Percentiles rank a stretch among this genome's conserved stretches.
Conservation (phyloP, 176 grass and related monocot genomes). For the Oropetium thomaeum region DNA sequence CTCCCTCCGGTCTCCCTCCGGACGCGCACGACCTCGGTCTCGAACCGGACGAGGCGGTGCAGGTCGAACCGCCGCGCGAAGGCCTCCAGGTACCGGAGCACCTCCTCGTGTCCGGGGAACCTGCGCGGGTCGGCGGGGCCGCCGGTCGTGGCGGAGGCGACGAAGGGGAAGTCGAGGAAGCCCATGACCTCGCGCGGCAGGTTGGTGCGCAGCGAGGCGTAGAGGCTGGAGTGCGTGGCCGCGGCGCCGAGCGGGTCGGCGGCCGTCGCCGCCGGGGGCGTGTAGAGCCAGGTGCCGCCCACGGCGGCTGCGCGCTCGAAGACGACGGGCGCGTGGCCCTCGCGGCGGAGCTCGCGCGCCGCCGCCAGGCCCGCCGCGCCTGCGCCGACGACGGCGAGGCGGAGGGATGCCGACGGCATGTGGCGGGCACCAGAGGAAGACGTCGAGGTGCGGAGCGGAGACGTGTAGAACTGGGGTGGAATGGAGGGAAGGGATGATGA, state of each 20-base stretch:
- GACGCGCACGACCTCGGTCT: constrained; percentile 57
- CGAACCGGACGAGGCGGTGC: constrained; percentile 47
- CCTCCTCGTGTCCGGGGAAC: constrained; percentile 78
- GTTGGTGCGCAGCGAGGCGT: constrained; percentile 84
- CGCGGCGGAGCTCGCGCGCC: constrained; percentile 57
- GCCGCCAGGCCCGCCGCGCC: constrained; percentile 46
- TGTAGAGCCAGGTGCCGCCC: constrained; percentile 78
- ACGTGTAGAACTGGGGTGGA: neutral
- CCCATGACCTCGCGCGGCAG: constrained; percentile 82
- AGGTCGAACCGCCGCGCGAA: constrained; percentile 68
- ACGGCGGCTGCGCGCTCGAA: constrained; percentile 65
- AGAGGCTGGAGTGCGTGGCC: constrained; percentile 72
- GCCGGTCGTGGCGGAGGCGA: neutral
- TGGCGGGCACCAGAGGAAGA: neutral
- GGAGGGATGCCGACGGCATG: constrained; percentile 32
- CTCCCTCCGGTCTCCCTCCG: constrained; percentile 30
- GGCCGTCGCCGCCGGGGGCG: constrained; percentile 1
- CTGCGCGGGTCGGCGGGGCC: constrained; percentile 40
- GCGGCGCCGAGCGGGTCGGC: constrained; percentile 59
- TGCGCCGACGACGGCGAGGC: constrained; percentile 67
- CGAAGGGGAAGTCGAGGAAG: constrained; percentile 86
- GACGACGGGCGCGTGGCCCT: constrained; percentile 75
- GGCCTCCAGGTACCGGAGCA: constrained; percentile 73
- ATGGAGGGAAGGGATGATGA: neutral
- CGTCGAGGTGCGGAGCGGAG: no score